Evolutionary conservation across 108 stramenopile genomes (phyloP), one percentile per base, ranked within the genome.

Genomic region (Nitzschia sp.): DNA sequence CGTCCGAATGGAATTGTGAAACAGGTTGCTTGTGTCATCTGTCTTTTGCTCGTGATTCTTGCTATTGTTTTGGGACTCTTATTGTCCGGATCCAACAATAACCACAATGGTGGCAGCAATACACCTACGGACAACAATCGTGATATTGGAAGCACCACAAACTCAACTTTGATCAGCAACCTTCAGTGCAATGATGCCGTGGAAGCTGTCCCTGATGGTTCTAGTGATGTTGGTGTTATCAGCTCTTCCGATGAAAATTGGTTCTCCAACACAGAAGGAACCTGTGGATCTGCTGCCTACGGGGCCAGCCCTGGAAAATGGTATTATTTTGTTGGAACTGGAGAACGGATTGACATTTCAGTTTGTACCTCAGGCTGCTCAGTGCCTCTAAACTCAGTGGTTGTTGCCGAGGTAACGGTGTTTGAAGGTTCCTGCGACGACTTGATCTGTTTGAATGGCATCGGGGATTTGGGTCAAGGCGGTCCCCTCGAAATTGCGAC

Each of bases 31-130:
- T 25, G 29, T n/a, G 38, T 26, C 6, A n/a, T 46, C 21, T 43
- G 61, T 46, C 21, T 62, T 10, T 44, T 43, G 0, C 21, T 62
- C 2, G 41, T 46, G 8, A 17, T 62, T 8, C 43, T 62, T 9
- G 61, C 61, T 9, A 62, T 62, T 24, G 21, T 46, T 19, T 20
- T 62, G 17, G 61, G 61, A 24, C 22, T 62, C 21, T 20, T 62
- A 8, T 20, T 62, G 37, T 41, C 42, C 42, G 43, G 19, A 2
- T 17, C 17, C 14, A 40, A 58, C 39, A 22, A 20, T 20, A 62
- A 58, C 26, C 1, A 58, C 37, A 5, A 34, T 5, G 5, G 5
- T 34, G 29, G 5, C 5, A 34, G 29, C 29, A 5, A 5, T 34
- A 34, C 29, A 3, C 12, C 39, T 40, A 38, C 26, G 6, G 17